These are phyloP conservation scores for Rickenella mellea DNA, from an alignment of 768 basidiomycete species.

Conservation along the genomic window DNA sequence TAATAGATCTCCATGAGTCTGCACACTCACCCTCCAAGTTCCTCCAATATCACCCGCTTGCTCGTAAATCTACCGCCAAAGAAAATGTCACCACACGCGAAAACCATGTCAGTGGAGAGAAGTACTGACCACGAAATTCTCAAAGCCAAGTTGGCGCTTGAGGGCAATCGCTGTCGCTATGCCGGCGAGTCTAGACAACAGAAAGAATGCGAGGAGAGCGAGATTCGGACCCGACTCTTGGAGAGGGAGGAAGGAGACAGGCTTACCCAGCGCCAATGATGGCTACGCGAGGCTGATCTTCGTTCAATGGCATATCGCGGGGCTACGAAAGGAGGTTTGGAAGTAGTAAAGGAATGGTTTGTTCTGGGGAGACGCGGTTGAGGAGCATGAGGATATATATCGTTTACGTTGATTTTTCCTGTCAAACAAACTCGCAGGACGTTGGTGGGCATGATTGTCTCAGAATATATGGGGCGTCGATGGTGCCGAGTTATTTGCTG, in stretches of 20 bases:
- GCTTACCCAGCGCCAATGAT: background rate
- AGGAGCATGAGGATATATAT: no score
- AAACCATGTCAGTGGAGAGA: background rate
- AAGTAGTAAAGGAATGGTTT: no score
- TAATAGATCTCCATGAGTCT: background rate
- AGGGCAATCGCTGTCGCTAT: slow-evolving; percentile 39
- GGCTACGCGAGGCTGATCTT: background rate
- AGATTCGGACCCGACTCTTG: no score
- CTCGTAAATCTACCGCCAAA: slow-evolving; percentile 37
- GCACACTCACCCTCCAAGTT: slow-evolving; percentile 48
- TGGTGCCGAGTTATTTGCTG: no score
- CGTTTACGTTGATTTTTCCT: no score
- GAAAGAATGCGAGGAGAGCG: background rate
- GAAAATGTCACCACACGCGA: background rate
- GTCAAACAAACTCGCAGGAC: no score
- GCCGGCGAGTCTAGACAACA: slow-evolving; percentile 29
- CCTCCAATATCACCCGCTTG: slow-evolving; percentile 38
- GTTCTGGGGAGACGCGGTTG: no score
- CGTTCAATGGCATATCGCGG: background rate
- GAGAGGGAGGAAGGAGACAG: background rate
- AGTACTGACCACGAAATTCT: slow-evolving; percentile 37
- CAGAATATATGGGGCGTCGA: no score
- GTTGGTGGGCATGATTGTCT: no score
- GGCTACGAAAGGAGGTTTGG: background rate
- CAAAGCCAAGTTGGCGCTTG: slow-evolving; percentile 31